Evolutionary conservation across 768 basidiomycete genomes (phyloP), one percentile per base, ranked within the genome.

Genomic region (Boletus sp.): DNA sequence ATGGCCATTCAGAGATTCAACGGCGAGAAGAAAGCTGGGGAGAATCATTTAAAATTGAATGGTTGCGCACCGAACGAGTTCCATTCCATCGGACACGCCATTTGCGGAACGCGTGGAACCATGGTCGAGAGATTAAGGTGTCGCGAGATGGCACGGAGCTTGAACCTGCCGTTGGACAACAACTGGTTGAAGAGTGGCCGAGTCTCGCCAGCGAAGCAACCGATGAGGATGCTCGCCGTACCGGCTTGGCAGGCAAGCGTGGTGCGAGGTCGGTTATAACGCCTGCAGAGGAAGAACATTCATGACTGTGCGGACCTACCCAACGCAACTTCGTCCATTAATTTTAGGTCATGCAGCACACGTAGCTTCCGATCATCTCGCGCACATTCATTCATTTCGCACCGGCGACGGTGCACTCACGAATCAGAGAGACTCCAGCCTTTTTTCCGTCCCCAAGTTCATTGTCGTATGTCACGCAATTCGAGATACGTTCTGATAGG

Each of bases 71-170:
- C 0, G 74, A 80, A 13, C 77, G 79, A 3, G 68, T 98, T 3
- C 84, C 91, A 0, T 98, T 98, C 70, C 72, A 77, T 57, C 82
- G 82, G 42, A 88, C 88, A 33, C 80, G 85, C 27, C 88, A 93
- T 65, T 70, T 97, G 48, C 83, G 90, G 39, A 98, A 98, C 66
- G 87, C 88, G 3, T 98, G 94, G 93, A 98, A 98, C 62, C 83
- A 91, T 59, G 90, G 88, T 54, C 75, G 83, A 47, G 85, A 90
- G 64, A 79, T 90, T 42, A 88, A 90, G 74, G 83, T 90, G 8
- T 93, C 90, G 13, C 77, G 90, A 45, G 92, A 95, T 66, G 95
- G 95, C 17, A 97, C 94, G 1, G 95, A 98, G 67, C 68, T 98
- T 19, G 95, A 98, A 67, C 93, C 94, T 3, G 64, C 64, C 1